These are phyloP conservation scores for Candida tetrigidarum DNA, from an alignment of 1,139 yeast species.

Conservation along the genomic window DNA sequence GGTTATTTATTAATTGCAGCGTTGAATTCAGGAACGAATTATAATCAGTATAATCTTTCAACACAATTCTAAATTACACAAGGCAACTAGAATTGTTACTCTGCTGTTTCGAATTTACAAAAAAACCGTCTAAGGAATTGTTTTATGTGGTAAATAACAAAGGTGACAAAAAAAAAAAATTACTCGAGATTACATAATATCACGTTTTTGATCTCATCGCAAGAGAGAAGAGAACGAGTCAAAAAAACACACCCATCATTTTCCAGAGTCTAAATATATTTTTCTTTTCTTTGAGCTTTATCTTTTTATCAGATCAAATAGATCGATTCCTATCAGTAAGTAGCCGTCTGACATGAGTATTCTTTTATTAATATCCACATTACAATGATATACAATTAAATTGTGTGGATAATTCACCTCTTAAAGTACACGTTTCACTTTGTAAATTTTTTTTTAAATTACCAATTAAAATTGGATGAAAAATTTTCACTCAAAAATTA, in stretches of 20 bases:
- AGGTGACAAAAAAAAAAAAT: background rate
- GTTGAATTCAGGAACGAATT: background rate
- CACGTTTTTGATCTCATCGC: background rate
- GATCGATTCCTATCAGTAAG: background rate
- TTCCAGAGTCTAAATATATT: constrained; percentile 1
- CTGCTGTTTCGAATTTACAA: background rate
- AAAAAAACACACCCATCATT: background rate
- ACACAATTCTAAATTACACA: too few species aligned
- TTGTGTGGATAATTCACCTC: background rate
- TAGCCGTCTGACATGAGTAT: too few species aligned
- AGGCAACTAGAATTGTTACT: background rate
- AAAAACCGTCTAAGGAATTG: too few species aligned
- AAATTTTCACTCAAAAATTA: constrained; percentile 1
- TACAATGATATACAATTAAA: background rate
- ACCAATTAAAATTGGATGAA: background rate
- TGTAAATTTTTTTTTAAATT: background rate
- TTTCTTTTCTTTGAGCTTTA: background rate
- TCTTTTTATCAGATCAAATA: constrained; percentile 2
- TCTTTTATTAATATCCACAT: too few species aligned
- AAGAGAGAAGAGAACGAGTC: background rate
- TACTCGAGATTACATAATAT: background rate
- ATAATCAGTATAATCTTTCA: too few species aligned
- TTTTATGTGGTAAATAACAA: too few species aligned
- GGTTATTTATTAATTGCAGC: background rate
- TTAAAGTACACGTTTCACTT: constrained; percentile 2